Base-by-base conservation (phyloP, 306 rosid species). In the Casuarina glauca region DNA sequence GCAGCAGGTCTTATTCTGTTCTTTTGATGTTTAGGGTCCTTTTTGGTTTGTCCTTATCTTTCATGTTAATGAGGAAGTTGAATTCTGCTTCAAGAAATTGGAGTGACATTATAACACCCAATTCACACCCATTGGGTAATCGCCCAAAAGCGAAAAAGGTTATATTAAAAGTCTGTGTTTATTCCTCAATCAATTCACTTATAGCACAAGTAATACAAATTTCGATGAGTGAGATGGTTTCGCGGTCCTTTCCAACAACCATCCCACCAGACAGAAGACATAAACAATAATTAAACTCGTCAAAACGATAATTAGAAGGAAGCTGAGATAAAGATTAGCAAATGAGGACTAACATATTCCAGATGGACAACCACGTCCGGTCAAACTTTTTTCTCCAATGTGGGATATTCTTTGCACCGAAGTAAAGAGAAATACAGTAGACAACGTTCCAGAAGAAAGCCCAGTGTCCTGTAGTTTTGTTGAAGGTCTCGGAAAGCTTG, bases 261-360 rank as follows among this genome's bases (percentile, higher is more conserved):
- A 52, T 80, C 81, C 78, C 89, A 79, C 91, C 94, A 50, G 76
- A 88, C 72, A 57, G 35, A 54, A 48, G 76, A 51, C 48, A 66
- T 62, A 70, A 72, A 72, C 78, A 78, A 76, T 35, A 74, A 10
- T 73, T 50, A 70, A 75, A 50, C 67, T 15, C 19, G 81, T 85
- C 88, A 79, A 87, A 74, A 67, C 81, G 67, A 36, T 72, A 70
- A 79, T 81, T 26, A 74, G 12, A 68, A 79, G 71, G 75, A 32
- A 73, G 39, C 76, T 82, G 9, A 83, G 64, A 74, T 38, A 32
- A 20, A 9, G 72, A 72, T 67, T 8, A 63, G 7, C 9, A 48
- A 36, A 36, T 58, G 4, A 58, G 6, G 51, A 72, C 43, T 26
- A 80, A 78, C 82, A 79, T 84, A 78, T 61, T 57, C 77, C 80